A percentile compares a stretch with the other conserved stretches of the same genome.
Evolutionary conservation across 345 rosid species (phyloP).

Genomic region (Psidium guajava): DNA sequence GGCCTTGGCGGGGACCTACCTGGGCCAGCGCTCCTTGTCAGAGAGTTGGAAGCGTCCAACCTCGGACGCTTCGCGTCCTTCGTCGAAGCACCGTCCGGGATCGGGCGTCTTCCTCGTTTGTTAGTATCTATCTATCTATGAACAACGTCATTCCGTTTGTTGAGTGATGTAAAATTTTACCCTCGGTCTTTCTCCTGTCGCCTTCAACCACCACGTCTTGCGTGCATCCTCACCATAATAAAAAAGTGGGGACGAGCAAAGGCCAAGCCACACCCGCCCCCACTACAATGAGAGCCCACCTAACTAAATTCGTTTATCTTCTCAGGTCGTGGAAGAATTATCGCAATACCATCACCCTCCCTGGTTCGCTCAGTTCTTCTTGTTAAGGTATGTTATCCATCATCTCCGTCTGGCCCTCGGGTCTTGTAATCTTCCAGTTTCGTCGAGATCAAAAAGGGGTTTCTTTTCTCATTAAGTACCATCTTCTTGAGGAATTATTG

Average conservation of each 20-base stretch:
- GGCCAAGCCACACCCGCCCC: background rate
- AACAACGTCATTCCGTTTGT: background rate
- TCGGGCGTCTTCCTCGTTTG: background rate
- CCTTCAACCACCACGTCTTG: background rate
- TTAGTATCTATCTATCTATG: background rate
- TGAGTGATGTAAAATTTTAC: background rate
- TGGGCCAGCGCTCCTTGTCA: background rate
- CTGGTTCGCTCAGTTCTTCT: background rate
- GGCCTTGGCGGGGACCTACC: too few species aligned
- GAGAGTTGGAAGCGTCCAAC: background rate
- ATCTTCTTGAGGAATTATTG: background rate
- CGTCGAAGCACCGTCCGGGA: background rate
- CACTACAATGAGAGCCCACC: background rate
- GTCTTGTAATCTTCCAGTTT: background rate
- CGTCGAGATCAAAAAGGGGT: background rate
- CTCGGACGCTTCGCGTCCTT: background rate
- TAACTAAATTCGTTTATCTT: background rate
- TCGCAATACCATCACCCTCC: background rate
- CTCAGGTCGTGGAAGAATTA: background rate
- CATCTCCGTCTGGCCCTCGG: background rate
- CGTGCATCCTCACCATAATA: background rate
- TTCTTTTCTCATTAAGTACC: background rate
- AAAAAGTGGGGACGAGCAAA: background rate
- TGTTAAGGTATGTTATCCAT: background rate
- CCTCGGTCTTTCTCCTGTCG: background rate